A percentile compares a stretch with the other conserved stretches of the same genome.
Evolutionary conservation across 164 flowering plant species (phyloP).

Genomic region (Litsea cubeba): DNA sequence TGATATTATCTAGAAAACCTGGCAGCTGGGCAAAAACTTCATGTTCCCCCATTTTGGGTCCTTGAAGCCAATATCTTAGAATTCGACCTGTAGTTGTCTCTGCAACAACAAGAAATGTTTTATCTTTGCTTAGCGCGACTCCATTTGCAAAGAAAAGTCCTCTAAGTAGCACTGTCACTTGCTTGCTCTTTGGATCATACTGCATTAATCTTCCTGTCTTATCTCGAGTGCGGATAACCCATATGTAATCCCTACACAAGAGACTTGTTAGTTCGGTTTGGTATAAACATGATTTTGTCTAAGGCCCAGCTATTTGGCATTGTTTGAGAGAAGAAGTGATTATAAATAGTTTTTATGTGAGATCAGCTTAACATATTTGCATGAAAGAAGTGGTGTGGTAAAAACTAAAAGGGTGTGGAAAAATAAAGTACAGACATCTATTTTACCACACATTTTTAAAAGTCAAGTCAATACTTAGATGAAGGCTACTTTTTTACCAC

Average conservation of each 20-base stretch:
- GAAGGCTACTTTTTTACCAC: no score
- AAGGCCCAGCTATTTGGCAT: no score
- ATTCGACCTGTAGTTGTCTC: constrained; percentile 52
- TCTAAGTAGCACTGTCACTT: constrained; percentile 19
- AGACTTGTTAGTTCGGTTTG: neutral
- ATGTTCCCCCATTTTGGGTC: constrained; percentile 4
- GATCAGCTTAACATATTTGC: no score
- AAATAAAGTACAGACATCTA: no score
- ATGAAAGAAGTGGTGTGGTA: no score
- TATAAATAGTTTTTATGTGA: no score
- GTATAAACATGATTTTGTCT: no score
- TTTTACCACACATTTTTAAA: no score
- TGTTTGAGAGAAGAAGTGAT: no score
- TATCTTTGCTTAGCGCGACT: constrained; percentile 33
- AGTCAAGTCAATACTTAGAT: no score
- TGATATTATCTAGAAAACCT: constrained; percentile 22
- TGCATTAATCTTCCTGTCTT: constrained; percentile 36
- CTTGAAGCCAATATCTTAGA: constrained; percentile 13
- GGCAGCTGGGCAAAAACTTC: constrained; percentile 13
- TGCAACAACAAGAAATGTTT: constrained; percentile 27
- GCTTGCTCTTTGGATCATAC: constrained; percentile 24
- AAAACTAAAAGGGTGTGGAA: no score
- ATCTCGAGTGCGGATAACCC: constrained; percentile 18
- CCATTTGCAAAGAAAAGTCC: constrained; percentile 33
- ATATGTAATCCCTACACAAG: neutral